Evolutionary conservation across 257 asterid genomes (phyloP).

Genomic region (Solanum sejunctum): DNA sequence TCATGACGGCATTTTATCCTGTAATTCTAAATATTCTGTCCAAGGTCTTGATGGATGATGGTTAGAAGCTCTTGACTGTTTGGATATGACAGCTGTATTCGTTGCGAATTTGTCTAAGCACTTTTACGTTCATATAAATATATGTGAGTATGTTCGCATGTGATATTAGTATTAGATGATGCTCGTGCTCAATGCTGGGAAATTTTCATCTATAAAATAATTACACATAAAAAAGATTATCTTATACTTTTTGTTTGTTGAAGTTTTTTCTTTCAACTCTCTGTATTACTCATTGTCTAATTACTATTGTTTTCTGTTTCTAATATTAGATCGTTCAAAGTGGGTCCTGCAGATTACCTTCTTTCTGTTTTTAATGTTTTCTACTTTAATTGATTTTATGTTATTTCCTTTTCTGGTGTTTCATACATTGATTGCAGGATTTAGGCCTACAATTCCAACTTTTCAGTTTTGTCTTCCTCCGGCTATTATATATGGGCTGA

Average conservation of each 20-base stretch:
- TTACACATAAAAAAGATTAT: neutral
- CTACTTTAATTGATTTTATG: neutral
- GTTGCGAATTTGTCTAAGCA: neutral
- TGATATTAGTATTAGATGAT: neutral
- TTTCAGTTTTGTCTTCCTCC: neutral
- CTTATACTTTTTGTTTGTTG: neutral
- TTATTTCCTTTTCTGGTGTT: neutral
- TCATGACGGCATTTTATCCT: neutral
- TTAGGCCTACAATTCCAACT: slow-evolving; percentile 2
- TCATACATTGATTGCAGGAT: neutral
- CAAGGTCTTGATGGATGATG: neutral
- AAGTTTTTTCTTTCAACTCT: neutral
- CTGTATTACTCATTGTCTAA: neutral
- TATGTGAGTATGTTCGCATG: neutral
- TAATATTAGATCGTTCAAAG: neutral
- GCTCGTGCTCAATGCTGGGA: neutral
- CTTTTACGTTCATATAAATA: neutral
- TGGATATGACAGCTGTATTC: neutral
- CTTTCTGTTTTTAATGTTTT: neutral
- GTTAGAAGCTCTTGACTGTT: neutral
- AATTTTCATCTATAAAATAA: neutral
- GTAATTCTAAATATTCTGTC: neutral
- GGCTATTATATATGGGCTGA: slow-evolving; percentile 57
- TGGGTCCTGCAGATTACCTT: neutral
- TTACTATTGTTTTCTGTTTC: neutral